Base-by-base conservation (phyloP, 176 grass and related monocot species). In the Eleusine indica region DNA sequence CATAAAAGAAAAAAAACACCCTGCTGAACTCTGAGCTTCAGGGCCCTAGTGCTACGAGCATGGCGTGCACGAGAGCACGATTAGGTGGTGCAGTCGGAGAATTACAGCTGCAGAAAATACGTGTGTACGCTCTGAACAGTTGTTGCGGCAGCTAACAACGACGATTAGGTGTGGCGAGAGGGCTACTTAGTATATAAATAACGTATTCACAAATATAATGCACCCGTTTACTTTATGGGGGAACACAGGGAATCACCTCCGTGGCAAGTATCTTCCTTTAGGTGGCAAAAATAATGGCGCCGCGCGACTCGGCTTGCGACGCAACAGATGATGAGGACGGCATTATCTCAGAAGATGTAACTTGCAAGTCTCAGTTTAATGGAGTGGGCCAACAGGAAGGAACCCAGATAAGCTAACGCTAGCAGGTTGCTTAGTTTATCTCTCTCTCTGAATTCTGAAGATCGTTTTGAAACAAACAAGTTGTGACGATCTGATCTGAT, bases 331-430 rank as follows among this genome's bases (percentile, higher is more conserved):
- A 63, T 17, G 68, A 71, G 80, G 11, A 47, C 28, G 17, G 17
- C 28, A 56, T 46, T 57, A 54, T 40, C 73, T 54, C 18, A 19
- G 61, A 83, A 88, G 69, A 84, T 84, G 83, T 82, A 82, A 78
- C 73, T 68, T 82, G 83, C 79, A 86, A 86, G 83, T 82, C 79
- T 90, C 85, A 53, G 79, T 86, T 90, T 82, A 79, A 85, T 81
- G 68, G 77, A 38, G 71, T 82, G 83, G 83, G 42, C 78, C 65
- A 72, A 66, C 71, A 21, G 53, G 53, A 21, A 54, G 37, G 12
- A 71, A 18, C 64, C 53, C 6, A 68, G 76, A 85, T 19, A 81
- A 54, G 83, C 25, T 81, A 57, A 44, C 37, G 18, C 57, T 74
- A 47, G 73, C 72, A 58, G 16, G 46, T 82, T 82, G 83, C 49